Base-by-base conservation (phyloP, 2,329 filamentous ascomycete genomes). In the Helotiales sp. region DNA sequence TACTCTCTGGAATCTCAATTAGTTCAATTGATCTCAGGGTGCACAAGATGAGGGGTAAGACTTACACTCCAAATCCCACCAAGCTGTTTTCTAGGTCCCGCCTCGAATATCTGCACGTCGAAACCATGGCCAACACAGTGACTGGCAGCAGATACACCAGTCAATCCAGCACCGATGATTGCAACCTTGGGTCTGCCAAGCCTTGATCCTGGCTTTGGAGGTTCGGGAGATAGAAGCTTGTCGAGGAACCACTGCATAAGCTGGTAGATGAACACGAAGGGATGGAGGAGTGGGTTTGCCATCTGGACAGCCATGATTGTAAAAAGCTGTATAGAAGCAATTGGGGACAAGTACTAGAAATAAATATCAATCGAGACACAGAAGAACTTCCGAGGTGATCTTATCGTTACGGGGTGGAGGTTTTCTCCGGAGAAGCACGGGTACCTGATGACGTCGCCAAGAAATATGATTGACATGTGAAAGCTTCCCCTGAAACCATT, bases 51-150 rank as follows among this genome's bases (percentile, higher is more conserved):
- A 24, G 19, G 3, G 9, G 27, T 9, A 13, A 25, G 49, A 71
- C 83, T 70, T 74, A 89, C 86, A 69, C 85, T 90, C 90, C 90
- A 93, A 31, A 93, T 93, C 0, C 90, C 90, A 15, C 90, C 90
- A 0, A 96, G 72, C 24, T 83, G 79, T 15, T 89, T 80, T 62
- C 85, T 78, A 3, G 79, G 73, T 1, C 88, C 88, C 7, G 84
- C 83, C 70, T 96, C 91, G 63, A 96, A 96, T 36, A 96, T 83
- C 19, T 82, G 81, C 6, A 91, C 88, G 61, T 95, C 89, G 64
- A 93, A 93, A 44, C 90, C 90, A 82, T 95, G 89, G 1, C 91
- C 91, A 33, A 93, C 84, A 69, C 89, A 92, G 71, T 96, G 91
- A 1, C 89, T 85, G 0, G 91, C 91, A 7, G 90, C 85, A 1